Base-by-base conservation (phyloP, 1,284 basidiomycete species). In the Irpex sp. region DNA sequence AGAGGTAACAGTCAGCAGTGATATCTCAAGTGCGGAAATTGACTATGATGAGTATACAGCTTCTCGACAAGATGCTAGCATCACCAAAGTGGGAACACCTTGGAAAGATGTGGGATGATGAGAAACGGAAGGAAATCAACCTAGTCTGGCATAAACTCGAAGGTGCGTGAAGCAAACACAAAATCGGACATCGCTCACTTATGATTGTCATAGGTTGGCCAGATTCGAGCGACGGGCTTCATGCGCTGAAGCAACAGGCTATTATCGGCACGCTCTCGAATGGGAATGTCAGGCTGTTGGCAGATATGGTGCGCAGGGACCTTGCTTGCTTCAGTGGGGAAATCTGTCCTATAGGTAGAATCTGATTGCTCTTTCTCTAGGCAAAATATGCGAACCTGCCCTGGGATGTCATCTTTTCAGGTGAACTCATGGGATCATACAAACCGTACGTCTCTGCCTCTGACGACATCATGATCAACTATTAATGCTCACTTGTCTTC, bases 351-450 rank as follows among this genome's bases (percentile, higher is more conserved):
- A n/a, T n/a, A n/a, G n/a, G n/a, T n/a, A n/a, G n/a, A n/a, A n/a
- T n/a, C n/a, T n/a, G n/a, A n/a, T n/a, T 51, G 47, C 37, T 21
- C 47, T 1, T 31, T 46, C 37, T 8, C 39, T 58, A 88, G 86
- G 84, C 86, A 1, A 88, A 85, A 68, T 71, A 81, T 62, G 82
- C 84, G 1, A 74, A 81, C 31, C 74, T 89, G 5, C 86, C 85
- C 0, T 89, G 85, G 86, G 85, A 90, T 66, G 76, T 79, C 1
- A 74, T 89, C 13, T 79, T 89, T 62, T 86, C 86, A 0, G 76
- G 80, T 0, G 84, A 88, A 61, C 72, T 89, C 6, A 83, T 88
- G 53, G 75, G 77, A 4, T 80, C 82, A 0, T 88, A 82, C 75
- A 90, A 90, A 70, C 85, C 87, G 84, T 87, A 60, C 57, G 80